These are phyloP conservation scores for Moelleriella libera DNA, from an alignment of 2,329 filamentous ascomycete species.

Conservation along the genomic window DNA sequence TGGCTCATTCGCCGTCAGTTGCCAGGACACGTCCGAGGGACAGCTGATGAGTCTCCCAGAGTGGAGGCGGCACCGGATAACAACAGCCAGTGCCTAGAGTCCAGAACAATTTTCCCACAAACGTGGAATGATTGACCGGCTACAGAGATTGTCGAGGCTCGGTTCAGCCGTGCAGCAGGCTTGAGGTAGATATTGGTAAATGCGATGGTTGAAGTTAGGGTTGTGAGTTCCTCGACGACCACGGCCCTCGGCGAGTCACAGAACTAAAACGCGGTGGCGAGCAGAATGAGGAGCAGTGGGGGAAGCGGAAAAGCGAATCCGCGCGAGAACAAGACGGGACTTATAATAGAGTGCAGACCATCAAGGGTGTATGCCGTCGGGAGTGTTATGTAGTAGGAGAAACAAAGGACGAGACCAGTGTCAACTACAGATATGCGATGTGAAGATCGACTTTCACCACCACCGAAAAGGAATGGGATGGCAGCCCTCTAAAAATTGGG, in stretches of 20 bases:
- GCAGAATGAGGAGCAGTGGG: neutral
- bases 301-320: neutral
- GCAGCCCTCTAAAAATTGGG: constrained; percentile 2
- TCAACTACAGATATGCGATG: neutral
- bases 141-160: too few species aligned
- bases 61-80: neutral
- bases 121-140: too few species aligned
- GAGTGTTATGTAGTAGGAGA: neutral
- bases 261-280: neutral
- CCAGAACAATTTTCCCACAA: too few species aligned
- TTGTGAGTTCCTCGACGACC: neutral
- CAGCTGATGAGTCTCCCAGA: neutral
- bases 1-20: constrained; percentile 4
- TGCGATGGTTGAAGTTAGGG: too few species aligned
- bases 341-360: neutral
- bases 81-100: neutral
- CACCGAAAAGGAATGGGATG: neutral
- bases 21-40: neutral
- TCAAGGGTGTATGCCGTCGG: neutral
- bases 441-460: neutral
- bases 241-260: neutral
- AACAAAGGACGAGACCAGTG: neutral
- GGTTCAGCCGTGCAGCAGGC: too few species aligned
- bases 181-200: too few species aligned
- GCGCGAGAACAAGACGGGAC: constrained; percentile 1